phyloP scores from a whole-genome alignment of 1,139 yeast genomes.

The Suzukiozyma palmioleophila region DNA sequence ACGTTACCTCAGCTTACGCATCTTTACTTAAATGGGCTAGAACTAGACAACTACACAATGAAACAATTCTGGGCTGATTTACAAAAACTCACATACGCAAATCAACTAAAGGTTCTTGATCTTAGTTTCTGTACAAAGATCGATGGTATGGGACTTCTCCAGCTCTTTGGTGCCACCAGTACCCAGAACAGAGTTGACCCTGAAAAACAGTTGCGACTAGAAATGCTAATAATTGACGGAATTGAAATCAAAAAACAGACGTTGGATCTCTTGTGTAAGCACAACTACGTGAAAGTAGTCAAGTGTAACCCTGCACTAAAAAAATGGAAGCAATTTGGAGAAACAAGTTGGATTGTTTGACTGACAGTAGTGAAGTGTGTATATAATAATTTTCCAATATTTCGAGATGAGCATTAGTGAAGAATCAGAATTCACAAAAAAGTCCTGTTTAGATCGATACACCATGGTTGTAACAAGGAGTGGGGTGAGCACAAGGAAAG shows the following conservation, averaged over 20 bases:
- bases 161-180: constrained; percentile 17
- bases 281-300: constrained; percentile 18
- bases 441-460: neutral
- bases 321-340: constrained; percentile 37
- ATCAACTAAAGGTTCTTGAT: constrained; percentile 24
- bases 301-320: constrained; percentile 23
- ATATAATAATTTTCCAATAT: constrained; percentile 1
- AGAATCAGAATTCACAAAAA: neutral
- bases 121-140: constrained; percentile 32
- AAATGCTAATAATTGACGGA: constrained; percentile 31
- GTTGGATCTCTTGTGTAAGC: constrained; percentile 16
- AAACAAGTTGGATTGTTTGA: constrained; percentile 17
- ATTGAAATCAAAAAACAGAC: constrained; percentile 31
- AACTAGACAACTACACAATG: constrained; percentile 35
- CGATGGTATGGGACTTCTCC: constrained; percentile 39
- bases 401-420: constrained; percentile 1
- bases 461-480: constrained; percentile 26
- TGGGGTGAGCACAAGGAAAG: constrained; percentile 11
- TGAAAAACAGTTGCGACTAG: constrained; percentile 12
- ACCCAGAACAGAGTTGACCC: constrained; percentile 2
- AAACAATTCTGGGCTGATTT: constrained; percentile 25
- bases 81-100: constrained; percentile 6
- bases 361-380: neutral
- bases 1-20: constrained; percentile 20
- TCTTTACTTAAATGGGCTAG: constrained; percentile 32